Conservation (phyloP, 2,329 filamentous ascomycete genomes). For the Epichloe coenophiala region DNA sequence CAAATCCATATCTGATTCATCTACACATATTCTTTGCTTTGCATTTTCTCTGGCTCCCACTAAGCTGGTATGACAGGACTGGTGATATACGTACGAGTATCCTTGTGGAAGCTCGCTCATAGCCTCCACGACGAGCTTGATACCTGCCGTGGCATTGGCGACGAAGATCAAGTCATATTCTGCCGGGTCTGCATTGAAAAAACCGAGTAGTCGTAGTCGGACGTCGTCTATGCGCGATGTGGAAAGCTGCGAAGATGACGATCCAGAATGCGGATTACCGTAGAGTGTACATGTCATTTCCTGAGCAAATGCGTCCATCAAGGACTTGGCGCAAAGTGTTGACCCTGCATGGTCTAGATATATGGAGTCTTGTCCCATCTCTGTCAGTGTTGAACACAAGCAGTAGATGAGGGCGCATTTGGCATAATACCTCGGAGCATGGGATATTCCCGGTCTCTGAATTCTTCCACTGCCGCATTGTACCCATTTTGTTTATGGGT, state of each 20-base stretch:
- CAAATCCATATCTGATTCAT: slow-evolving; percentile 45
- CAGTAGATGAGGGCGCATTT: neutral
- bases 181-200: slow-evolving; percentile 70
- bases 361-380: slow-evolving; percentile 39
- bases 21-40: slow-evolving; percentile 48
- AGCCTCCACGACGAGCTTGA: slow-evolving; percentile 74
- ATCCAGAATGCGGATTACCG: slow-evolving; percentile 86
- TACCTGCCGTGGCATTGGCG: slow-evolving; percentile 78
- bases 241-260: slow-evolving; percentile 64
- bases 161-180: slow-evolving; percentile 85
- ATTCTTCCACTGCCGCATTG: slow-evolving; percentile 43
- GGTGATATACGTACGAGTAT: slow-evolving; percentile 73
- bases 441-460: slow-evolving; percentile 50
- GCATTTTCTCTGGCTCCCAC: slow-evolving; percentile 70
- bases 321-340: slow-evolving; percentile 66
- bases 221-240: slow-evolving; percentile 64
- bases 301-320: slow-evolving; percentile 66
- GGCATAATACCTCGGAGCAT: slow-evolving; percentile 47
- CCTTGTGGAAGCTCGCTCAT: slow-evolving; percentile 55
- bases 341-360: slow-evolving; percentile 96
- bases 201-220: slow-evolving; percentile 54
- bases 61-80: slow-evolving; percentile 74
- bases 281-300: slow-evolving; percentile 70
- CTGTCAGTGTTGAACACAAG: neutral
- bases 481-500: slow-evolving; percentile 24